These are phyloP conservation scores for Lentinus tigrinus DNA, from an alignment of 768 basidiomycete species.

Conservation along the genomic window DNA sequence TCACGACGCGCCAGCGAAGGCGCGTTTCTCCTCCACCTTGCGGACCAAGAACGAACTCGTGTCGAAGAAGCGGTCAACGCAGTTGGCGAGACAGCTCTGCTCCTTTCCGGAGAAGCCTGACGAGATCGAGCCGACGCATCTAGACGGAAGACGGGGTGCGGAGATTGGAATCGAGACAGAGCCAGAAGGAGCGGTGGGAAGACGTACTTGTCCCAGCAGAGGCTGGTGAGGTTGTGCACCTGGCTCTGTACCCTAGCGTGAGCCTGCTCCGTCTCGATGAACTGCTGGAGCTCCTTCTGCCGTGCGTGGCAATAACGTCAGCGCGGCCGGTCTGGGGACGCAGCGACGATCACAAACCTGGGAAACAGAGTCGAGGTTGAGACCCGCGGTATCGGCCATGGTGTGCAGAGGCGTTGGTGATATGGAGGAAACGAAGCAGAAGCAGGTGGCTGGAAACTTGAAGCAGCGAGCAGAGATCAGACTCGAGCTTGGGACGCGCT, in stretches of 20 bases:
- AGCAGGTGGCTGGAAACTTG: background rate
- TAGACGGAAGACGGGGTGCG: conserved; percentile 28
- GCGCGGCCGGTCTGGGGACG: background rate
- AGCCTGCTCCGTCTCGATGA: conserved; percentile 81
- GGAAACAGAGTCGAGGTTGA: conserved; percentile 74
- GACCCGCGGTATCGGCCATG: conserved; percentile 40
- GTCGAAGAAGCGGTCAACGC: conserved; percentile 91
- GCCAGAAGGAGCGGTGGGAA: conserved; percentile 9
- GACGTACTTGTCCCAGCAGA: conserved; percentile 91
- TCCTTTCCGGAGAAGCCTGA: conserved; percentile 78
- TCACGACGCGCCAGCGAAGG: conserved; percentile 34
- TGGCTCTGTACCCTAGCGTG: conserved; percentile 68
- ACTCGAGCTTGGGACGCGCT: background rate
- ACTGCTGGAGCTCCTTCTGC: conserved; percentile 80
- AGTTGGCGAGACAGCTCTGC: conserved; percentile 81
- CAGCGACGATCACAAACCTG: conserved; percentile 43
- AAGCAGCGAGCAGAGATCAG: background rate
- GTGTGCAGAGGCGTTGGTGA: background rate
- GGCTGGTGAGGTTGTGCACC: conserved; percentile 76
- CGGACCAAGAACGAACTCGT: conserved; percentile 80
- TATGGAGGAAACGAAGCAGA: background rate
- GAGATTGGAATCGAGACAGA: conserved; percentile 9
- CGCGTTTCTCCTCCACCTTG: conserved; percentile 46
- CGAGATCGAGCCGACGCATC: conserved; percentile 79
- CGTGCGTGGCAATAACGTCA: conserved; percentile 1